Base-by-base conservation (phyloP, 192 early-diverging fungal species). In the Linnemannia schmuckeri region DNA sequence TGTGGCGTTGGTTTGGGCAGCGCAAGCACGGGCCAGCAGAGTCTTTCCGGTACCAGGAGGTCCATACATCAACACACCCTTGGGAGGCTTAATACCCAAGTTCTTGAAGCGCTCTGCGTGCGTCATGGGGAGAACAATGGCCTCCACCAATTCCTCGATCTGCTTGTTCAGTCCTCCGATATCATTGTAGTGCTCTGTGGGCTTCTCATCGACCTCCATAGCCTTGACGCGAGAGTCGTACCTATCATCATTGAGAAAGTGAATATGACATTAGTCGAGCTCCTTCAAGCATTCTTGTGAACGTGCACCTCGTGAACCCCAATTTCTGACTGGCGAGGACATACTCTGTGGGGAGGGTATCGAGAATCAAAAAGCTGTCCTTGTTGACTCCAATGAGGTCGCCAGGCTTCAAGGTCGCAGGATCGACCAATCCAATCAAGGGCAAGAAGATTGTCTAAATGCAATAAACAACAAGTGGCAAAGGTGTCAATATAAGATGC, bases 171-270 rank as follows among this genome's bases (percentile, higher is more conserved):
- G 85, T n/a, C 96, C 96, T 81, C 96, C 96, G 84, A 97, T 95
- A 83, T 99, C 98, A 84, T 93, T 97, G 84, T 98, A 99, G 76
- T 97, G 96, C 91, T 99, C 98, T 24, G 97, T 98, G 22, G 98
- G 98, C 90, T 99, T 99, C 88, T 99, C 98, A 77, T 99, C 98
- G 8, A 99, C 98, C 89, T 99, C 98, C 98, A 99, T 99, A 20
- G 97, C 98, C 89, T 99, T 99, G 54, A 98, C 98, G 63, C 98
- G 94, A 41, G 97, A 97, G 89, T 99, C 98, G 81, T 98, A 99
- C 86, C 95, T 95, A 81, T 24, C 42, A n/a, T 33, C 24, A 35
- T 24, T n/a, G 49, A 63, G 74, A 35, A 78, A 38, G n/a, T 18
- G 37, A 30, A 52, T 7, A 47, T 27, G 9, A 77, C 13, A n/a